Base-by-base conservation (phyloP, 1,139 yeast genomes). In the Saccharomycopsis hybrid region DNA sequence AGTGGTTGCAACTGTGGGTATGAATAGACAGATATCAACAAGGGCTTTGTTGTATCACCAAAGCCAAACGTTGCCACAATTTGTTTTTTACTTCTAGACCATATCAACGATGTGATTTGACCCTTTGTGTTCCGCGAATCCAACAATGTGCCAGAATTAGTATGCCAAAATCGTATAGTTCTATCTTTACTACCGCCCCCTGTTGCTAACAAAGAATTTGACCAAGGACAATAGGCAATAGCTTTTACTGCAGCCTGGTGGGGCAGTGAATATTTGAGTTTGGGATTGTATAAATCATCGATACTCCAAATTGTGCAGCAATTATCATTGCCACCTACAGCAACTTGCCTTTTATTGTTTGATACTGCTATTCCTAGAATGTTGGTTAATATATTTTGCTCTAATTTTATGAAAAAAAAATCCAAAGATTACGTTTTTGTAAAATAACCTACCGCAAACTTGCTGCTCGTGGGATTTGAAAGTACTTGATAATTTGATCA, bases 221-320 rank as follows among this genome's bases (percentile, higher is more conserved):
- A 83, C 79, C 84, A 83, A 0, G 95, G 95, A 62, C 94, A 85
- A 70, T 82, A 85, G 28, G 87, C 79, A 54, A 85, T 71, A 0
- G 94, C 94, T 62, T 85, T 85, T 0, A 85, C 89, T 0, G 95
- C 95, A 0, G 95, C 94, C 42, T 73, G 72, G 60, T 85, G 95
- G 1, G 73, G 76, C 33, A 85, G 65, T 3, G 64, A 59, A 59
- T 70, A 75, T 52, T 66, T 66, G 47, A 76, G 57, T n/a, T 51
- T 60, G 0, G 89, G 87, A 0, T 52, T 0, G 52, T 46, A 9
- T 5, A 67, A 55, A 50, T 72, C 65, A 1, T 66, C 52, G 5
- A 84, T 71, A 58, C 80, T 76, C 90, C 90, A 85, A 1, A 85
- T 65, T 0, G 82, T 71, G 53, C 89, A 82, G 32, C 77, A 67